Percentiles rank a stretch among this genome's conserved stretches.
These are phyloP conservation scores for Smittium culicis DNA, from an alignment of 371 early-diverging fungal species.

Conservation along the genomic window DNA sequence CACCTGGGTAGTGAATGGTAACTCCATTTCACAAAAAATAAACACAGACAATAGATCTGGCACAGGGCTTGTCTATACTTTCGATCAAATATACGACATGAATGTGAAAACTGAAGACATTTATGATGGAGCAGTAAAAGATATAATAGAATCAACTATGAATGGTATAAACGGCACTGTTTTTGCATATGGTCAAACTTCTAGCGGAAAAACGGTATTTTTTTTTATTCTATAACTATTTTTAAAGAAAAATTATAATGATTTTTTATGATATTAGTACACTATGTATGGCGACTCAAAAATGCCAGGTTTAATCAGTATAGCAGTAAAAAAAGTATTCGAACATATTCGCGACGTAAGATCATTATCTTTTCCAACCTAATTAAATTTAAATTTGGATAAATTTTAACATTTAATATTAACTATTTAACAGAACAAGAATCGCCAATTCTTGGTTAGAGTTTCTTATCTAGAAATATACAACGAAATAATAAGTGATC, in stretches of 20 bases:
- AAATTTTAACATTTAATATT: background rate
- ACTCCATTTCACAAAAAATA: background rate
- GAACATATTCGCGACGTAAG: slow-evolving; percentile 42
- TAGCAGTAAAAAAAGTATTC: slow-evolving; percentile 69
- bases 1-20: background rate
- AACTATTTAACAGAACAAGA: background rate
- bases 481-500: slow-evolving; percentile 50
- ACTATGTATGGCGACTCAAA: slow-evolving; percentile 42
- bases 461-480: slow-evolving; percentile 96
- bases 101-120: background rate
- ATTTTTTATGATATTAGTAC: slow-evolving; percentile 14
- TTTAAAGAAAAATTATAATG: background rate
- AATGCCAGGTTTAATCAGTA: slow-evolving; percentile 72
- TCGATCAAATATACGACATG: background rate
- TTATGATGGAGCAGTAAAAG: slow-evolving; percentile 27
- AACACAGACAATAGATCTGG: background rate
- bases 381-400: too few relatives aligned
- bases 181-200: slow-evolving; percentile 95
- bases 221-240: slow-evolving; percentile 77
- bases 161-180: slow-evolving; percentile 48
- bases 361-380: background rate
- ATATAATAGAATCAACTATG: slow-evolving; percentile 28
- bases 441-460: slow-evolving; percentile 61
- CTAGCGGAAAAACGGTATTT: slow-evolving; percentile 86
- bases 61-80: background rate